Percentiles rank a stretch among this genome's conserved stretches.
phyloP scores from a whole-genome alignment of 2,329 filamentous ascomycete genomes.

The Cadophora luteo-olivacea region DNA sequence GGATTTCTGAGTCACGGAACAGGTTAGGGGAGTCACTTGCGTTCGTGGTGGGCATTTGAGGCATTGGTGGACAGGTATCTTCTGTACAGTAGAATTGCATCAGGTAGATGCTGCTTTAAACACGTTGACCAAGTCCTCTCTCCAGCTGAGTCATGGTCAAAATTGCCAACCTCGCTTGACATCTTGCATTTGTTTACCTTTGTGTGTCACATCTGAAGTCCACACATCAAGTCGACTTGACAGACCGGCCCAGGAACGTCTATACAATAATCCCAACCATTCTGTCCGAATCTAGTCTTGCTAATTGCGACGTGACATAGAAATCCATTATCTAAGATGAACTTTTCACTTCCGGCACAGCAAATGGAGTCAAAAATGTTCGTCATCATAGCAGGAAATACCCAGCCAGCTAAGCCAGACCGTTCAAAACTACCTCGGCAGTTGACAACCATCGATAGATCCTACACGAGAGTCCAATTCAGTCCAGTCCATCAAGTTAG shows the following conservation, averaged over 20 bases:
- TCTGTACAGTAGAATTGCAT: neutral
- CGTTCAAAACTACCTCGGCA: neutral
- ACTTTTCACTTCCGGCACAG: neutral
- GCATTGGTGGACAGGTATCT: neutral
- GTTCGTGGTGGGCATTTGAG: neutral
- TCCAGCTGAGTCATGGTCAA: neutral
- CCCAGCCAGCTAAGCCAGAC: constrained; percentile 15
- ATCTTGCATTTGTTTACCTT: neutral
- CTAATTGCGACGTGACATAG: neutral
- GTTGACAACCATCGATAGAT: neutral
- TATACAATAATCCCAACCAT: neutral
- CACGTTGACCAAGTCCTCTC: no score
- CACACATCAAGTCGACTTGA: neutral
- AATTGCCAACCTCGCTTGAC: neutral
- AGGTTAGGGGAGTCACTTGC: neutral
- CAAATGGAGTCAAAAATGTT: constrained; percentile 4
- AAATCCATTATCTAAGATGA: neutral
- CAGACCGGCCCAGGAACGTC: no score
- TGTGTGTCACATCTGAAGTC: neutral
- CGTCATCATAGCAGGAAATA: constrained; percentile 8
- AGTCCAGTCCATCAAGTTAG: neutral
- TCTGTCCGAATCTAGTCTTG: neutral
- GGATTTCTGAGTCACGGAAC: constrained; percentile 63
- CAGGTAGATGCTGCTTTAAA: neutral
- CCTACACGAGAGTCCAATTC: neutral